phyloP scores from a whole-genome alignment of 2,329 filamentous ascomycete genomes.

The Ilyonectria sp. region DNA sequence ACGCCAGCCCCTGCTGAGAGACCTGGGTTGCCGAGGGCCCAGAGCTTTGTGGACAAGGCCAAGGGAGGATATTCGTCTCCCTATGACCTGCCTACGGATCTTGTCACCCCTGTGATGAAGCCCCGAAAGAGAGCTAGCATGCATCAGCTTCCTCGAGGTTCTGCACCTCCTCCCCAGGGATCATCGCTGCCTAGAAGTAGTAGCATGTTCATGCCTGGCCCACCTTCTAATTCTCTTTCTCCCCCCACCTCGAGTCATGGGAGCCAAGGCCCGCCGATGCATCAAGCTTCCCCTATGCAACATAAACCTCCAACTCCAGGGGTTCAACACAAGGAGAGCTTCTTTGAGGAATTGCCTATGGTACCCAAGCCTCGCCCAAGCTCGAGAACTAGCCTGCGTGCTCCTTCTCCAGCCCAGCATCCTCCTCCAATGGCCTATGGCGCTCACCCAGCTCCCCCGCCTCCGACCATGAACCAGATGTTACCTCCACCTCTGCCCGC shows the following conservation, averaged over 20 bases:
- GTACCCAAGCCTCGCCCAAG: conserved; percentile 73
- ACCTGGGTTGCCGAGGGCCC: conserved; percentile 70
- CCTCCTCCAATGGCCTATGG: conserved; percentile 44
- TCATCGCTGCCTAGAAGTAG: conserved; percentile 72
- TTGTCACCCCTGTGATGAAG: conserved; percentile 70
- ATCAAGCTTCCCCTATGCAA: conserved; percentile 49
- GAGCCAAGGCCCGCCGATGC: conserved; percentile 44
- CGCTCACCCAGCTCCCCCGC: conserved; percentile 46
- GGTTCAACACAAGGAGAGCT: conserved; percentile 66
- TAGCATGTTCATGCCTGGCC: conserved; percentile 64
- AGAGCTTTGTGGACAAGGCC: conserved; percentile 91
- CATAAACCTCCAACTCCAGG: conserved; percentile 55
- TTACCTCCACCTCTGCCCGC: conserved; percentile 36
- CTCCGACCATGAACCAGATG: conserved; percentile 40
- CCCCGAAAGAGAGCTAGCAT: conserved; percentile 76
- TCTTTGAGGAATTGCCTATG: conserved; percentile 85
- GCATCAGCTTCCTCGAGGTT: conserved; percentile 66
- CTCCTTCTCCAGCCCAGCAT: conserved; percentile 60
- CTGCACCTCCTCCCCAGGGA: conserved; percentile 58
- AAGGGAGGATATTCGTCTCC: conserved; percentile 95
- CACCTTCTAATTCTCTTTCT: conserved; percentile 43
- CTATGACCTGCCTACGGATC: conserved; percentile 93
- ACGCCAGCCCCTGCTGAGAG: conserved; percentile 53
- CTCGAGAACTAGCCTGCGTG: conserved; percentile 66
- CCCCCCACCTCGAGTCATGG: conserved; percentile 55